Base-by-base conservation (phyloP, 116 monocot genomes). In the Phalaenopsis hybrid region DNA sequence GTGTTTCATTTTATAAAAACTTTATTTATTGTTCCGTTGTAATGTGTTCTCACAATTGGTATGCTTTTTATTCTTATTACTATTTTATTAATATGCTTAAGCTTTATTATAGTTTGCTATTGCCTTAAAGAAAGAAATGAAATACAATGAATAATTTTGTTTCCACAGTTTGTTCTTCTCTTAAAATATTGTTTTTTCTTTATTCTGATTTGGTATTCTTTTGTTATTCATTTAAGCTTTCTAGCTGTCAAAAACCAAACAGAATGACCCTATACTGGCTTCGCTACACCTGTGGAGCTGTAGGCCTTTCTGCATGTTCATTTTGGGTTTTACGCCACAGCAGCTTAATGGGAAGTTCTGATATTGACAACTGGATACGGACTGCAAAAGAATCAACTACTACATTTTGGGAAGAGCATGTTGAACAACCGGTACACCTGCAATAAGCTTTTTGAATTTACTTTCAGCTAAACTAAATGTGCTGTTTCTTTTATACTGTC, bases 361-460 rank as follows among this genome's bases (percentile, higher is more conserved):
- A 99, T 78, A 95, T 99, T 79, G 99, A 99, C 85, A 93, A 93
- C 57, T 99, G 99, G 95, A 87, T 99, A 37, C 89, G 44, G 78
- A 93, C 95, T 82, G 93, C 92, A 78, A 99, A 91, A 79, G 99
- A 99, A 80, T 99, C 99, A 45, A 87, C 87, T 20, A 49, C 78
- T 82, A 81, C 78, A 75, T 99, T 99, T 84, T 93, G 88, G 92
- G 89, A 88, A 80, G 93, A 89, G 76, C 99, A 94, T 84, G 95
- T 99, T 5, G 93, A 95, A 68, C 87, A 91, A 74, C 99, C 99
- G 7, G 99, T 95, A 86, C 57, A 88, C 33, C 18, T 45, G 44
- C 44, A 16, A 55, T 44, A 79, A 57, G 41, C 33, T 82, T 65
- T 76, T 52, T 75, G 20, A 75, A 45, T 2, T 75, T 67, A 49